These are phyloP conservation scores for Trypanosoma lewisi DNA, from an alignment of 208 protist species.

Conservation along the genomic window DNA sequence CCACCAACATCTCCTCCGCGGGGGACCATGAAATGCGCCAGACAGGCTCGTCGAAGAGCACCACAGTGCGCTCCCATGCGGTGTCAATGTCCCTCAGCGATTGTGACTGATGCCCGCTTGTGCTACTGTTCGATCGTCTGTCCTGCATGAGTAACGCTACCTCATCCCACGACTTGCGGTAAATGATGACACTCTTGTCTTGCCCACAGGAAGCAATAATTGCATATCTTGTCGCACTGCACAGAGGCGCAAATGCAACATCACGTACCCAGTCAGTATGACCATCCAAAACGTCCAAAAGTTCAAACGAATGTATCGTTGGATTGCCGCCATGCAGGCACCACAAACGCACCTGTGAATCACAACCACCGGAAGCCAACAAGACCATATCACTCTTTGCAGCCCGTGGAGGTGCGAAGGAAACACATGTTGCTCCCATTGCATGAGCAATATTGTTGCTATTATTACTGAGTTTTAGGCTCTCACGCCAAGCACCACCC, in stretches of 20 bases:
- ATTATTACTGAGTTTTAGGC: constrained; percentile 75
- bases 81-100: constrained; percentile 22
- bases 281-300: constrained; percentile 46
- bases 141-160: constrained; percentile 24
- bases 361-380: constrained; percentile 79
- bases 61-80: constrained; percentile 61
- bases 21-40: constrained; percentile 84
- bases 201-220: constrained; percentile 68
- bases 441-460: constrained; percentile 81
- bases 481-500: constrained; percentile 68
- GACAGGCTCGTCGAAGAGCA: constrained; percentile 62
- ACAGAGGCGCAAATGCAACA: constrained; percentile 73
- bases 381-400: constrained; percentile 28
- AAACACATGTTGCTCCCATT: constrained; percentile 76
- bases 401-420: constrained; percentile 61
- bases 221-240: constrained; percentile 45
- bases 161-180: constrained; percentile 78
- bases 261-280: constrained; percentile 75
- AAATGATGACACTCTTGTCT: constrained; percentile 71
- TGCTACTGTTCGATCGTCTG: background rate
- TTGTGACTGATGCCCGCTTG: constrained; percentile 10
- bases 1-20: constrained; percentile 67
- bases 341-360: constrained; percentile 80
- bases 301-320: constrained; percentile 30
- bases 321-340: constrained; percentile 14